Percentiles rank a stretch among this genome's conserved stretches.
phyloP scores from a whole-genome alignment of 768 basidiomycete genomes.

The Rhizopogon sp. region DNA sequence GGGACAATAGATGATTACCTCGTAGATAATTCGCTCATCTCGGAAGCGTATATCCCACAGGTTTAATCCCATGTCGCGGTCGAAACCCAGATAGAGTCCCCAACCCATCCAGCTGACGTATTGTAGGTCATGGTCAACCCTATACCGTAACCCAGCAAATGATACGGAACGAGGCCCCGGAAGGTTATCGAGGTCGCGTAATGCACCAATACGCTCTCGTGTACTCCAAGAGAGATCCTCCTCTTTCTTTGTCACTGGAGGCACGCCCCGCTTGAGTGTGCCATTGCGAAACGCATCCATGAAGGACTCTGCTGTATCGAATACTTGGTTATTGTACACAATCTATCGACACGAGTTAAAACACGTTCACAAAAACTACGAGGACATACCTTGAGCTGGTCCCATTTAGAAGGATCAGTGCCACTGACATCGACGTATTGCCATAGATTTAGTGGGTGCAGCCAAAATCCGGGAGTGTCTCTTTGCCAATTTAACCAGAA shows the following conservation, averaged over 20 bases:
- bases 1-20: constrained; percentile 28
- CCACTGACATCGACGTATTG: constrained; percentile 54
- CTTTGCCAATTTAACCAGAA: constrained; percentile 47
- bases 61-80: constrained; percentile 63
- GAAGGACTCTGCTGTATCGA: constrained; percentile 43
- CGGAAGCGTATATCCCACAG: constrained; percentile 59
- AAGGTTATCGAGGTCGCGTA: constrained; percentile 54
- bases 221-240: constrained; percentile 40
- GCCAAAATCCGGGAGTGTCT: constrained; percentile 44
- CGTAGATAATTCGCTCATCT: constrained; percentile 57
- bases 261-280: constrained; percentile 42
- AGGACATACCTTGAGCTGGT: constrained; percentile 40
- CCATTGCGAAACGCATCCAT: constrained; percentile 48
- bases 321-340: constrained; percentile 58
- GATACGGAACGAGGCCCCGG: constrained; percentile 61
- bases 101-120: constrained; percentile 68
- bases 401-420: constrained; percentile 47
- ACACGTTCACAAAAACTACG: background rate
- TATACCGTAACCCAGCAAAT: constrained; percentile 54
- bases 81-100: constrained; percentile 56
- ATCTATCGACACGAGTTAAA: constrained; percentile 25
- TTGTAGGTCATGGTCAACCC: constrained; percentile 45
- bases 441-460: constrained; percentile 51
- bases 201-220: constrained; percentile 33
- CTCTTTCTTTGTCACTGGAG: constrained; percentile 25